Percentiles rank a stretch among this genome's conserved stretches.
Conservation (phyloP, 371 early-diverging fungal genomes). For the Encephalitozoon cuniculi region DNA sequence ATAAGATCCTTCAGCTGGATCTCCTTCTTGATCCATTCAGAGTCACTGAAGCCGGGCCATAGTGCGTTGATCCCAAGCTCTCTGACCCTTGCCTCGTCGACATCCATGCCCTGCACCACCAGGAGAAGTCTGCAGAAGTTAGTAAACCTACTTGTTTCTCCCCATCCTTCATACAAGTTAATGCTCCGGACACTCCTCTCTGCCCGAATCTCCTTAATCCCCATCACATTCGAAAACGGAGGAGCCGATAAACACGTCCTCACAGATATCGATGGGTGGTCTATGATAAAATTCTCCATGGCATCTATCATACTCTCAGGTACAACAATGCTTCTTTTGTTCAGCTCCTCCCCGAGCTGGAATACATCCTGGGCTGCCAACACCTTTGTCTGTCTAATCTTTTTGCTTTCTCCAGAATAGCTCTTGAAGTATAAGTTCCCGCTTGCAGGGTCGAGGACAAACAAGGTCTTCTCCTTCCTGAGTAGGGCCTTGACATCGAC, state of each 20-base stretch:
- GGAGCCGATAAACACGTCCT: constrained; percentile 85
- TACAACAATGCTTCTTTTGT: constrained; percentile 83
- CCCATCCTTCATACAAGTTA: constrained; percentile 81
- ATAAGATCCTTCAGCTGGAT: constrained; percentile 86
- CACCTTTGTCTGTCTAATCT: constrained; percentile 95
- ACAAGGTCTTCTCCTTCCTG: constrained; percentile 88
- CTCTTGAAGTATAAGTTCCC: constrained; percentile 94
- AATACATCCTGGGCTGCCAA: constrained; percentile 95
- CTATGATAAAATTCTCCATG: constrained; percentile 74
- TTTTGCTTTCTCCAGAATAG: constrained; percentile 91
- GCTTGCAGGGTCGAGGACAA: constrained; percentile 92
- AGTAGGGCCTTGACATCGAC: background rate
- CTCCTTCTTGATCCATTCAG: constrained; percentile 94
- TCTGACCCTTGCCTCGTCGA: constrained; percentile 85
- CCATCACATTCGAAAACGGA: constrained; percentile 89
- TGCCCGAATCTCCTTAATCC: constrained; percentile 89
- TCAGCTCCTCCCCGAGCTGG: constrained; percentile 92
- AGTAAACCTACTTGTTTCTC: constrained; percentile 82
- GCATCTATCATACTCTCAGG: constrained; percentile 97
- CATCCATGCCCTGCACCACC: constrained; percentile 83
- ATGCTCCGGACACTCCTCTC: constrained; percentile 4
- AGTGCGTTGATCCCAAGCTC: constrained; percentile 84
- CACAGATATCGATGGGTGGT: constrained; percentile 82
- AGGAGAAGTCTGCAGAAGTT: constrained; percentile 89
- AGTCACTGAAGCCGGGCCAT: constrained; percentile 85